Percentiles rank a stretch among this genome's conserved stretches.
These are phyloP conservation scores for Straminergon stramineum DNA, from an alignment of 225 moss, liverwort and hornwort species.

Conservation along the genomic window DNA sequence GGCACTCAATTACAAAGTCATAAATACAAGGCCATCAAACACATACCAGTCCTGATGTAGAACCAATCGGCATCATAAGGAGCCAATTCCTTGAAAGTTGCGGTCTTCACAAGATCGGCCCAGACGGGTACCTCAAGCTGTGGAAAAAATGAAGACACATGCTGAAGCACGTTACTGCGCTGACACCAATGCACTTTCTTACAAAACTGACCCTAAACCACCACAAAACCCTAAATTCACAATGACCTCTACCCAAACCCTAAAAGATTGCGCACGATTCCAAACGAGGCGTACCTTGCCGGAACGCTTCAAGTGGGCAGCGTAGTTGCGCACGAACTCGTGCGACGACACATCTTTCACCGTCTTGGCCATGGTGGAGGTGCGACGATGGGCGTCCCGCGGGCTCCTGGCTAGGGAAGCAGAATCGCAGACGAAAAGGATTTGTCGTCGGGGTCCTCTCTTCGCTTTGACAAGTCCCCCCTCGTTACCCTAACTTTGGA, in stretches of 20 bases:
- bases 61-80: constrained; percentile 79
- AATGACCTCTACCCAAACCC: not conserved
- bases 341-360: constrained; percentile 78
- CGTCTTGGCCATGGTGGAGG: constrained; percentile 48
- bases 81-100: constrained; percentile 76
- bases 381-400: constrained; percentile 2
- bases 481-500: not conserved
- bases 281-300: constrained; percentile 37
- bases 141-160: not conserved
- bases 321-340: constrained; percentile 67
- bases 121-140: constrained; percentile 72
- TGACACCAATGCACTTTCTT: not conserved
- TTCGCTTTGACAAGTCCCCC: not conserved
- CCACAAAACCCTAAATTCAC: not conserved
- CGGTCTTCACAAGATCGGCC: constrained; percentile 80
- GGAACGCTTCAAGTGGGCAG: constrained; percentile 66
- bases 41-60: constrained; percentile 60
- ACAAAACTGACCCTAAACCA: not conserved
- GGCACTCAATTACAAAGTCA: not conserved
- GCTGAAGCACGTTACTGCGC: not conserved
- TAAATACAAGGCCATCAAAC: not conserved
- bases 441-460: accelerated
- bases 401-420: not conserved
- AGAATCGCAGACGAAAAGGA: constrained; percentile 6
- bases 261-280: not conserved